Percentiles rank a stretch among this genome's conserved stretches.
These are phyloP conservation scores for Allomyces javanicus DNA, from an alignment of 192 early-diverging fungal species.

Conservation along the genomic window DNA sequence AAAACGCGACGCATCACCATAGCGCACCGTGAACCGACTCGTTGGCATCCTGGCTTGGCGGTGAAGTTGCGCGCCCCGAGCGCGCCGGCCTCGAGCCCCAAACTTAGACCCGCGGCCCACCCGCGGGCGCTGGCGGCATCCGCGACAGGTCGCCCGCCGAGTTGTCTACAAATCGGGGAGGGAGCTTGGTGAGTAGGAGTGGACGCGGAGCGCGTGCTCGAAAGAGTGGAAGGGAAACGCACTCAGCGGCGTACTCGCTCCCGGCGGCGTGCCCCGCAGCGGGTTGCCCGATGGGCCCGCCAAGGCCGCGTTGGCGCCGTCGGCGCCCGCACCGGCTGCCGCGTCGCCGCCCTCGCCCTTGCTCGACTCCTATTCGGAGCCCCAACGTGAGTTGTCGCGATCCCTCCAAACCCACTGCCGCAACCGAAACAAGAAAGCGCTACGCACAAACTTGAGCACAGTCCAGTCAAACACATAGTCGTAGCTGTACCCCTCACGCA, in stretches of 20 bases:
- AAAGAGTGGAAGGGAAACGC: no score
- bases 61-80: no score
- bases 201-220: no score
- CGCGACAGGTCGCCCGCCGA: not conserved
- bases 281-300: no score
- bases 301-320: not conserved
- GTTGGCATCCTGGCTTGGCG: not conserved
- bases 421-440: not conserved
- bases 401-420: no score
- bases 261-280: no score
- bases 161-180: not conserved
- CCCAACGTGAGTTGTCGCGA: not conserved
- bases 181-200: no score
- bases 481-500: slow-evolving; percentile 60
- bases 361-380: not conserved
- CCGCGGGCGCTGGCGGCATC: not conserved
- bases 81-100: no score
- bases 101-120: not conserved
- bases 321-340: not conserved
- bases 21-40: not conserved
- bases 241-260: no score
- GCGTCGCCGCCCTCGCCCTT: not conserved
- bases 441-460: slow-evolving; percentile 24
- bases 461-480: slow-evolving; percentile 89
- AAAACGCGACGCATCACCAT: not conserved